Percentiles rank a stretch among this genome's conserved stretches.
These are phyloP conservation scores for Leccinellum rugosiceps DNA, from an alignment of 768 basidiomycete genomes.

Conservation along the genomic window DNA sequence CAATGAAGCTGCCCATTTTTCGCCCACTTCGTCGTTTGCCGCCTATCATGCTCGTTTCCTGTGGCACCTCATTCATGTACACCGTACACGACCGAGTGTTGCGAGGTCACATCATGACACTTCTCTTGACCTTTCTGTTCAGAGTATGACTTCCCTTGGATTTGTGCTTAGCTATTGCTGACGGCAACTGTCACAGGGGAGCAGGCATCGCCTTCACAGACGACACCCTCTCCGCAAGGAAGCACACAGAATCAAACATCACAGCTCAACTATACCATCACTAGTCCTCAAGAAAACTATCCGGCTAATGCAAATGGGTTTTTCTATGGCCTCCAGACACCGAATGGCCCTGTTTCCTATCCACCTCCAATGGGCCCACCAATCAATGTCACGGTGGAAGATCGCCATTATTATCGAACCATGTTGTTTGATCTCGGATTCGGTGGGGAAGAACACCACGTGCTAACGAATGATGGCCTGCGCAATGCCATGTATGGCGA, in stretches of 20 bases:
- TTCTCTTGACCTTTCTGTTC: slow-evolving; percentile 54
- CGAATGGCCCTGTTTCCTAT: slow-evolving; percentile 16
- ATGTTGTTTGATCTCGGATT: slow-evolving; percentile 77
- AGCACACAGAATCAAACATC: slow-evolving; percentile 8
- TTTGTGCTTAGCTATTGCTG: slow-evolving; percentile 4
- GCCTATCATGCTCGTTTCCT: slow-evolving; percentile 80
- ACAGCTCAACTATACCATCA: slow-evolving; percentile 15
- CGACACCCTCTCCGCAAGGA: slow-evolving; percentile 24
- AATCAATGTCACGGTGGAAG: slow-evolving; percentile 37
- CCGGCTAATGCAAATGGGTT: slow-evolving; percentile 9
- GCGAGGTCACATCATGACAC: slow-evolving; percentile 38
- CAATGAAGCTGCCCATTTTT: slow-evolving; percentile 62
- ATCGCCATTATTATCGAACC: slow-evolving; percentile 67
- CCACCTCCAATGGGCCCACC: slow-evolving; percentile 34
- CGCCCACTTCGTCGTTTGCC: slow-evolving; percentile 61
- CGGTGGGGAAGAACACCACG: slow-evolving; percentile 39
- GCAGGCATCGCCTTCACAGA: slow-evolving; percentile 19
- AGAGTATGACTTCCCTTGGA: slow-evolving; percentile 37
- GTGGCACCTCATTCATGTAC: slow-evolving; percentile 61
- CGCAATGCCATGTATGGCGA: slow-evolving; percentile 31
- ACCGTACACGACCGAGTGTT: slow-evolving; percentile 47
- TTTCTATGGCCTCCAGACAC: slow-evolving; percentile 13
- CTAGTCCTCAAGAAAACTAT: slow-evolving; percentile 20
- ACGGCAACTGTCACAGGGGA: slow-evolving; percentile 16
- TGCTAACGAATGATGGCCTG: slow-evolving; percentile 20